Percentiles rank a stretch among this genome's conserved stretches.
These are phyloP conservation scores for Mortierella sp. DNA, from an alignment of 371 early-diverging fungal species.

Conservation along the genomic window DNA sequence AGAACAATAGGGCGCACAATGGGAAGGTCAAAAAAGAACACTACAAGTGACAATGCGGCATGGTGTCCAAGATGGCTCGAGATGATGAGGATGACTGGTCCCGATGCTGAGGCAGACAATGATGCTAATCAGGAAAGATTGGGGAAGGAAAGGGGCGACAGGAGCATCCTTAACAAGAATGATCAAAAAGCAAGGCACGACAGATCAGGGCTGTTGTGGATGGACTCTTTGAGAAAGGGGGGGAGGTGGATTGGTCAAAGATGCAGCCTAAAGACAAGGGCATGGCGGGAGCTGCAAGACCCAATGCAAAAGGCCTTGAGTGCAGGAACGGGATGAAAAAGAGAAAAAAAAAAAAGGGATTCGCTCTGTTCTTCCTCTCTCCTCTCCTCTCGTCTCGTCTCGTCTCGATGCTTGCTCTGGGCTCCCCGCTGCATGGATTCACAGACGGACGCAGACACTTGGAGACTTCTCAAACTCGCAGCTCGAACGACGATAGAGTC, in stretches of 20 bases:
- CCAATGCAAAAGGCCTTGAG: neutral
- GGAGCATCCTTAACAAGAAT: neutral
- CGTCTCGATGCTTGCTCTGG: no score
- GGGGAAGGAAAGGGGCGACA: conserved; percentile 4
- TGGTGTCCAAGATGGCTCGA: no score
- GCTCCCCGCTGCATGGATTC: no score
- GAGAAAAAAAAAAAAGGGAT: neutral
- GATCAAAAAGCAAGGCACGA: neutral
- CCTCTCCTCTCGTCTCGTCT: no score
- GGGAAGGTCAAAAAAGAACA: neutral
- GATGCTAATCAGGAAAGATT: conserved; percentile 4
- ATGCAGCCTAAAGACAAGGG: conserved; percentile 2
- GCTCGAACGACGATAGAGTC: no score
- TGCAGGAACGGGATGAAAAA: neutral
- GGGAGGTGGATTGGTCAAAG: conserved; percentile 1
- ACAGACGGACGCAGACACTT: no score
- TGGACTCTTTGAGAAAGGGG: neutral
- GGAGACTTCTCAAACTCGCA: no score
- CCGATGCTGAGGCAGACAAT: no score
- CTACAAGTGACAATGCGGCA: no score
- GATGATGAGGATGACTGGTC: no score
- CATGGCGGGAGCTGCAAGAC: no score
- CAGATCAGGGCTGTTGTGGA: conserved; percentile 19
- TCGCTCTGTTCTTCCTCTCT: neutral
- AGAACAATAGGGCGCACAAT: neutral